These are phyloP conservation scores for Fusarium avenaceum DNA, from an alignment of 2,329 filamentous ascomycete genomes.

Conservation along the genomic window DNA sequence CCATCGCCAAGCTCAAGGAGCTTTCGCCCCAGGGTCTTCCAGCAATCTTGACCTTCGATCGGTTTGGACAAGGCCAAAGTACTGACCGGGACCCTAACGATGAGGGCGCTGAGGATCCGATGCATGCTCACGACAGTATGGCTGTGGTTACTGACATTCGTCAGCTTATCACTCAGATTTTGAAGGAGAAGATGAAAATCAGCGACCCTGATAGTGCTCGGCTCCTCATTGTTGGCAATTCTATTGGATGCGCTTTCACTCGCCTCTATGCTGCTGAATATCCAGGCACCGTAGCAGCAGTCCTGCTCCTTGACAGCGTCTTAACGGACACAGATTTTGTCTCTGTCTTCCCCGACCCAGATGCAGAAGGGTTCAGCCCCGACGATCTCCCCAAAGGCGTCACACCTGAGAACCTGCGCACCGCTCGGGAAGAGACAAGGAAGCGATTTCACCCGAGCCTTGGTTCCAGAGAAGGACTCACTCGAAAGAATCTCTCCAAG, in stretches of 20 bases:
- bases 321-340: slow-evolving; percentile 70
- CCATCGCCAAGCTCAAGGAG: slow-evolving; percentile 22
- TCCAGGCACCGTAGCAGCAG: slow-evolving; percentile 59
- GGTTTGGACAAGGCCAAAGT: slow-evolving; percentile 66
- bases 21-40: slow-evolving; percentile 40
- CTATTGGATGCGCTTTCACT: slow-evolving; percentile 54
- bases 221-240: slow-evolving; percentile 40
- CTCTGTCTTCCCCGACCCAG: slow-evolving; percentile 68
- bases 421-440: slow-evolving; percentile 15
- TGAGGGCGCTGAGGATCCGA: slow-evolving; percentile 50
- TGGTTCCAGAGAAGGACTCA: slow-evolving; percentile 41
- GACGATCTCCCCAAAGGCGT: slow-evolving; percentile 35
- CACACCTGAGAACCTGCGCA: slow-evolving; percentile 23
- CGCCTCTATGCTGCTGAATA: slow-evolving; percentile 65
- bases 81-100: slow-evolving; percentile 63
- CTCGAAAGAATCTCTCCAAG: slow-evolving; percentile 34
- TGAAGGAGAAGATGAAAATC: slow-evolving; percentile 4
- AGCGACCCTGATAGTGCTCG: background rate
- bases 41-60: slow-evolving; percentile 67
- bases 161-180: slow-evolving; percentile 32
- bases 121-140: slow-evolving; percentile 62
- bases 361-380: slow-evolving; percentile 60
- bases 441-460: slow-evolving; percentile 42
- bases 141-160: slow-evolving; percentile 50
- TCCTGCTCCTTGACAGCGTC: slow-evolving; percentile 69